phyloP scores from a whole-genome alignment of 176 grass and related monocot genomes.

The Oryza rufipogon region DNA sequence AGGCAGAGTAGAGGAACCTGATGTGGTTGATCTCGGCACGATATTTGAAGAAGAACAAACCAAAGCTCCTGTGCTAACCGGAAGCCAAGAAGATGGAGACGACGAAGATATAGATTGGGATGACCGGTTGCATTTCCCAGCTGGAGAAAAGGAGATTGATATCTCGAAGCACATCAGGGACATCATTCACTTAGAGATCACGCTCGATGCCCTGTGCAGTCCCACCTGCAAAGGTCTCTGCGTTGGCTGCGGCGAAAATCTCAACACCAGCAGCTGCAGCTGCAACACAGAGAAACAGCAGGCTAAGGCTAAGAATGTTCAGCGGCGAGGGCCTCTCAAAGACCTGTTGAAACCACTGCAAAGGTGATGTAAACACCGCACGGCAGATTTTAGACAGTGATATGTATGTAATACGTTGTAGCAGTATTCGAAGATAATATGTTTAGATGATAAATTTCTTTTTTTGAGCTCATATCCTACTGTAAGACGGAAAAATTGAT shows the following conservation, averaged over 20 bases:
- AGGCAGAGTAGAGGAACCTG: constrained; percentile 67
- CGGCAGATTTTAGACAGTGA: neutral
- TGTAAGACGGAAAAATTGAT: neutral
- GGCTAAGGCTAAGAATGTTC: neutral
- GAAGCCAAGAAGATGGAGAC: constrained; percentile 32
- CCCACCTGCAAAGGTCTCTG: constrained; percentile 75
- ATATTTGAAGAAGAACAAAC: constrained; percentile 47
- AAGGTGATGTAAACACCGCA: constrained; percentile 7
- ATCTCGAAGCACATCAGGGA: constrained; percentile 87
- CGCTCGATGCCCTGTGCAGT: constrained; percentile 63
- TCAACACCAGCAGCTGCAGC: constrained; percentile 57
- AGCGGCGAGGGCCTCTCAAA: constrained; percentile 53
- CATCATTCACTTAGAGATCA: constrained; percentile 74
- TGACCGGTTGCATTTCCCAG: constrained; percentile 74
- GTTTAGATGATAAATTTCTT: neutral
- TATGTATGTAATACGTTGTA: neutral
- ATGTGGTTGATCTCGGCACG: constrained; percentile 47
- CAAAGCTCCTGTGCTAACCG: constrained; percentile 17
- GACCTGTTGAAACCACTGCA: constrained; percentile 53
- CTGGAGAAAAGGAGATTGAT: constrained; percentile 65
- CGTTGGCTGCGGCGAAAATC: constrained; percentile 59
- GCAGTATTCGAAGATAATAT: neutral
- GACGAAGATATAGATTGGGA: constrained; percentile 76
- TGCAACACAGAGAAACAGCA: constrained; percentile 35
- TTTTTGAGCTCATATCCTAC: neutral